Evolutionary conservation across 106 monocot genomes (phyloP).

Genomic region (Dendrobium catenatum): DNA sequence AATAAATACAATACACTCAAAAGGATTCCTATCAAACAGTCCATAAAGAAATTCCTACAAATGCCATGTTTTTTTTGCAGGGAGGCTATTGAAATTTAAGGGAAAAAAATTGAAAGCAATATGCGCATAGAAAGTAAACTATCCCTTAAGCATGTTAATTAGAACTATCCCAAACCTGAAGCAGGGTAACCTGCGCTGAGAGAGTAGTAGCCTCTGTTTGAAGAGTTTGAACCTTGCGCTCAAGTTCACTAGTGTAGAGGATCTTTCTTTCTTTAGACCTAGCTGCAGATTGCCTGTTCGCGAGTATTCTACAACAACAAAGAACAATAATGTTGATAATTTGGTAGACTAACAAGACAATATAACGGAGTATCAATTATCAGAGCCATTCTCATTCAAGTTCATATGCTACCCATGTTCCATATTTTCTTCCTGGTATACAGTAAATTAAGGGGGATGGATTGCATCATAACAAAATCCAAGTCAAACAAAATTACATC

Average conservation of each 20-base stretch:
- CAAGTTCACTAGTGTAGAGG: slow-evolving; percentile 57
- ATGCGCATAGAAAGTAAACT: not conserved
- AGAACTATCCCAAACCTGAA: slow-evolving; percentile 34
- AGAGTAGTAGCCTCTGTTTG: slow-evolving; percentile 66
- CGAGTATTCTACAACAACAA: slow-evolving; percentile 44
- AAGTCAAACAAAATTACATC: not conserved
- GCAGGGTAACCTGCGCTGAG: slow-evolving; percentile 57
- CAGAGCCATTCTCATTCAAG: not conserved
- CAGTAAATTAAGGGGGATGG: not conserved
- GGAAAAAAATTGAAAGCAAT: not conserved
- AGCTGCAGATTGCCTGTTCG: slow-evolving; percentile 76
- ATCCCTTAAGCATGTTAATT: not conserved
- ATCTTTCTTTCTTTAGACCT: slow-evolving; percentile 74
- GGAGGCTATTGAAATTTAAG: not conserved
- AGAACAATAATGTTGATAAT: not conserved
- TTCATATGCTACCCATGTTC: not conserved
- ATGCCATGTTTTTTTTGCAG: not conserved
- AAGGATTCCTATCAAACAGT: too few relatives aligned
- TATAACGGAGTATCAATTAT: not conserved
- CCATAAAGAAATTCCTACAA: not conserved
- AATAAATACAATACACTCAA: too few relatives aligned
- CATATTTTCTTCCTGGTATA: not conserved
- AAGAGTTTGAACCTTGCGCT: slow-evolving; percentile 63
- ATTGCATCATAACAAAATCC: not conserved
- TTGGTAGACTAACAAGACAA: not conserved